Base-by-base conservation (phyloP, 2,329 filamentous ascomycete species). In the Allantophomopsis cytisporea region DNA sequence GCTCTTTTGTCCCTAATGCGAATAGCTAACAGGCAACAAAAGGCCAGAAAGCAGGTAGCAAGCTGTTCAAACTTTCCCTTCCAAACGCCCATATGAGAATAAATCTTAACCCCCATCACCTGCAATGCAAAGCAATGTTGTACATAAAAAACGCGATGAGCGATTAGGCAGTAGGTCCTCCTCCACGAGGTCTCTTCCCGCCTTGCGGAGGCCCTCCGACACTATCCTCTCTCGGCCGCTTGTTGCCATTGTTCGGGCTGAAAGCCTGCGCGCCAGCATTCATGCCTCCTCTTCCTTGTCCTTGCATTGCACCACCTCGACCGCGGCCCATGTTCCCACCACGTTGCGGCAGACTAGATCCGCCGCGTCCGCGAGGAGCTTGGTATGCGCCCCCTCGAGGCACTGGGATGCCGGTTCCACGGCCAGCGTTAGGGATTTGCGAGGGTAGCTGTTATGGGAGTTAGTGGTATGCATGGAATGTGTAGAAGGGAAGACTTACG, bases 141-240 rank as follows among this genome's bases (percentile, higher is more conserved):
- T 28, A 28, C 23, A 28, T 28, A 12, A 10, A 10, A 28, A 12
- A 8, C 23, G 10, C 23, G 23, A 28, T 12, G 23, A 28, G 23
- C 23, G 23, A 28, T 28, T 12, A 28, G 11, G 3, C 10, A 28
- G 23, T 8, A 28, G 23, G 23, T 3, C 51, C 50, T 14, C 54
- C 55, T 5, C 65, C 66, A 45, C 66, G 54, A 45, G 65, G 62
- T 46, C 66, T 58, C 53, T 70, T 70, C 31, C 64, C 65, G 15
- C 45, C 50, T 39, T 51, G 50, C 15, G 43, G 45, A 18, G 43
- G 36, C 35, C 54, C 59, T 28, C 53, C 53, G 33, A 38, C 60
- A 16, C 48, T 53, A 18, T 54, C 53, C 16, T 53, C 54, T 15
- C 50, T 48, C 35, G 51, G 46, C 41, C 54, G 41, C 42, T 56